A percentile compares a stretch with the other conserved stretches of the same genome.
These are phyloP conservation scores for Fomitopsis schrenkii DNA, from an alignment of 1,284 basidiomycete genomes.

Conservation along the genomic window DNA sequence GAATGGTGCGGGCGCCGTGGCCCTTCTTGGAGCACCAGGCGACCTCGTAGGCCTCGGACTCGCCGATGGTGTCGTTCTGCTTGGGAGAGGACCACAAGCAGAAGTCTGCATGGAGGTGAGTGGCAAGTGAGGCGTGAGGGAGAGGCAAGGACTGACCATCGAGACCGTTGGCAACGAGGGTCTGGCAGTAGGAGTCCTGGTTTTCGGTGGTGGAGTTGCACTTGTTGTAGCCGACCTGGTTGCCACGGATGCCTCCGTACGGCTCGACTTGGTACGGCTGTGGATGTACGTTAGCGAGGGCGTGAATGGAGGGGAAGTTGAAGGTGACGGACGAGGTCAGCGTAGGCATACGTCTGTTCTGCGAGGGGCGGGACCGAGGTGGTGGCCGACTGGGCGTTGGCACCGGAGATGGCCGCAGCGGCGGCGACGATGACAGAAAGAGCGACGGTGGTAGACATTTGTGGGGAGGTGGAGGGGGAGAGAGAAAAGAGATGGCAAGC, in stretches of 20 bases:
- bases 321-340: slow-evolving; percentile 38
- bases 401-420: slow-evolving; percentile 29
- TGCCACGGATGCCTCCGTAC: slow-evolving; percentile 46
- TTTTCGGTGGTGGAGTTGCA: slow-evolving; percentile 71
- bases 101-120: slow-evolving; percentile 39
- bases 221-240: slow-evolving; percentile 60
- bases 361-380: slow-evolving; percentile 41
- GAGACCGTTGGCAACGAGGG: slow-evolving; percentile 47
- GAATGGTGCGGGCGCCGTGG: slow-evolving; percentile 62
- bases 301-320: background rate
- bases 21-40: slow-evolving; percentile 73
- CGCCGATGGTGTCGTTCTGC: slow-evolving; percentile 47
- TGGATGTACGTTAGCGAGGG: background rate
- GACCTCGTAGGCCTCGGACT: slow-evolving; percentile 65
- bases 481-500: too few species aligned
- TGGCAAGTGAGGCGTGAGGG: too few species aligned
- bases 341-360: slow-evolving; percentile 45
- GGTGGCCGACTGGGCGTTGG: slow-evolving; percentile 31
- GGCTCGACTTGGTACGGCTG: slow-evolving; percentile 58
- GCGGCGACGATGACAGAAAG: slow-evolving; percentile 39
- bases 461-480: too few species aligned
- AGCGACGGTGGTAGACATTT: slow-evolving; percentile 38
- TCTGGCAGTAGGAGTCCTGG: slow-evolving; percentile 61
- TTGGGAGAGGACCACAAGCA: slow-evolving; percentile 57
- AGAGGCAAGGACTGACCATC: too few species aligned